Evolutionary conservation across 768 basidiomycete species (phyloP).

Genomic region (Agrocybe praecox): DNA sequence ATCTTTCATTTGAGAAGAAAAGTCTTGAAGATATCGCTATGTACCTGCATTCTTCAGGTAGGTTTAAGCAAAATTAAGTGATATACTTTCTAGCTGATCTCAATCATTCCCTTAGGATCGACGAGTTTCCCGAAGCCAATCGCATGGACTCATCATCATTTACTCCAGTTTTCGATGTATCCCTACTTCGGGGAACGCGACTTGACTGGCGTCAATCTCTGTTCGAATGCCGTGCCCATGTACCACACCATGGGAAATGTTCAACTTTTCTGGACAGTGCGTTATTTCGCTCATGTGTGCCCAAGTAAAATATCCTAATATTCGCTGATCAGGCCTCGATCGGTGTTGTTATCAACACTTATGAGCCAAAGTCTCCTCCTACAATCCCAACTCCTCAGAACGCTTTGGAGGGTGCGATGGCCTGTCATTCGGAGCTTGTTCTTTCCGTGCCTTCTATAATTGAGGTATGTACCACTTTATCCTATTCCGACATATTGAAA

Average conservation of each 20-base stretch:
- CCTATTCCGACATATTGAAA: too few species aligned
- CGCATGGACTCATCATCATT: conserved; percentile 4
- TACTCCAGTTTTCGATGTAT: background rate
- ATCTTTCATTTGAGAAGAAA: background rate
- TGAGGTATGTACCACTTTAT: background rate
- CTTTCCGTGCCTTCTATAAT: background rate
- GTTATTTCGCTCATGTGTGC: background rate
- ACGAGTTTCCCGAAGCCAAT: conserved; percentile 8
- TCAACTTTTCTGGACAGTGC: conserved; percentile 1
- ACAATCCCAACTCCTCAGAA: background rate
- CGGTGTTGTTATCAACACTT: background rate
- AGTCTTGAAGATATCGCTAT: background rate
- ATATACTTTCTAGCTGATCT: background rate
- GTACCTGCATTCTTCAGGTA: conserved; percentile 13
- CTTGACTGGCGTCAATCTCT: conserved; percentile 2
- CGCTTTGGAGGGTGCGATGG: background rate
- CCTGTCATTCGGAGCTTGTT: background rate
- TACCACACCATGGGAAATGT: conserved; percentile 7
- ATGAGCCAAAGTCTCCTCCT: background rate
- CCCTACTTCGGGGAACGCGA: conserved; percentile 12
- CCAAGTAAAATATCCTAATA: background rate
- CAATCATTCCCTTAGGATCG: background rate
- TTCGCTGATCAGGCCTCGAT: background rate
- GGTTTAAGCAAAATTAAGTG: background rate
- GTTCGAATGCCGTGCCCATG: conserved; percentile 6